These are phyloP conservation scores for Debaryomyces singareniensis DNA, from an alignment of 1,139 yeast genomes.

Conservation along the genomic window DNA sequence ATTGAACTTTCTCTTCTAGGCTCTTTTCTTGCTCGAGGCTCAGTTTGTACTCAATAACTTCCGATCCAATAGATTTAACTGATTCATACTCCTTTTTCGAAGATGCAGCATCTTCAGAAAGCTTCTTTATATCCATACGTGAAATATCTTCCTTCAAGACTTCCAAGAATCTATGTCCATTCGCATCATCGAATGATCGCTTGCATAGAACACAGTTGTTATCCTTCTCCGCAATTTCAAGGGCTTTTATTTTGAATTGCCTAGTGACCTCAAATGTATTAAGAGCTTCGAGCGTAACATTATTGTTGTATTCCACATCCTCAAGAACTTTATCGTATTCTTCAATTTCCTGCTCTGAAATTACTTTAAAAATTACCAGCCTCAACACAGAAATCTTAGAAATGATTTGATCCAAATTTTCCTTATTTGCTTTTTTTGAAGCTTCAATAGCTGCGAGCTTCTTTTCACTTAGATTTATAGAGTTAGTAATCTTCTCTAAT, in stretches of 20 bases:
- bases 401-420: conserved; percentile 10
- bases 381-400: conserved; percentile 12
- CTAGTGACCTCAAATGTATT: conserved; percentile 63
- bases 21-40: conserved; percentile 9
- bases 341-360: conserved; percentile 42
- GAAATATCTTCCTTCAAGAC: conserved; percentile 33
- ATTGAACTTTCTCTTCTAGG: conserved; percentile 1
- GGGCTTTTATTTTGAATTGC: conserved; percentile 58
- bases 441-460: conserved; percentile 10
- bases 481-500: not conserved
- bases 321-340: conserved; percentile 42
- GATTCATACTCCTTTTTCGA: conserved; percentile 24
- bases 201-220: conserved; percentile 63
- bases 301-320: conserved; percentile 58
- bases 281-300: conserved; percentile 51
- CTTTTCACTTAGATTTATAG: not conserved
- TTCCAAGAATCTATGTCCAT: conserved; percentile 22
- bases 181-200: conserved; percentile 46
- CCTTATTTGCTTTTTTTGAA: conserved; percentile 9
- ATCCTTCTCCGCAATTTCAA: conserved; percentile 49
- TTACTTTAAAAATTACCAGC: conserved; percentile 17
- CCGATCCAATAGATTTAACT: conserved; percentile 20
- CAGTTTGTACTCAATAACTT: conserved; percentile 22
- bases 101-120: conserved; percentile 26
- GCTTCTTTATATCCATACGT: conserved; percentile 29